Percentiles rank a stretch among this genome's conserved stretches.
These are phyloP conservation scores for Escallonia herrerae DNA, from an alignment of 129 eudicot genomes.

Conservation along the genomic window DNA sequence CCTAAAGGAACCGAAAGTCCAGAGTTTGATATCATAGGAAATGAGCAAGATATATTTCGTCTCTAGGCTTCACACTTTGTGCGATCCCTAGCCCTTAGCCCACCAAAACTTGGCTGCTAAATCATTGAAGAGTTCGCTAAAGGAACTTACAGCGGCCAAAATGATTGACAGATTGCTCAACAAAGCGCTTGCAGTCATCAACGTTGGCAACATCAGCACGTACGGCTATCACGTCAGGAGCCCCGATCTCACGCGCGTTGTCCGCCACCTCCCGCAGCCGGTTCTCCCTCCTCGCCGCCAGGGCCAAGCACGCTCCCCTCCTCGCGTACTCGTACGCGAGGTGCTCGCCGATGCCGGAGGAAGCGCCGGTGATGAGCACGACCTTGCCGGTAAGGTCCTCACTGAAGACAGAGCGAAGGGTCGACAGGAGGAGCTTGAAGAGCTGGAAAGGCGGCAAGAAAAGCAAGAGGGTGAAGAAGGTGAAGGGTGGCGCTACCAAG, in stretches of 20 bases:
- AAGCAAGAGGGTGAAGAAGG: conserved; percentile 13
- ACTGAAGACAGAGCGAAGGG: conserved; percentile 16
- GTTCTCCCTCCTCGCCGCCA: conserved; percentile 48
- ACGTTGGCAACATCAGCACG: conserved; percentile 47
- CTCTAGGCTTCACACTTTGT: too few species aligned
- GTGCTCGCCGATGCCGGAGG: conserved; percentile 35
- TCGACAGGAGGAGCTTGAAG: conserved; percentile 21
- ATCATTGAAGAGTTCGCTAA: too few species aligned
- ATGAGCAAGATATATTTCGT: too few species aligned
- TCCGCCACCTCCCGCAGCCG: conserved; percentile 29
- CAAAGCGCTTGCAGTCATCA: conserved; percentile 38
- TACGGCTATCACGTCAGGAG: conserved; percentile 39
- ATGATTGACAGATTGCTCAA: conserved; percentile 39
- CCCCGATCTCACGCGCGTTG: conserved; percentile 15
- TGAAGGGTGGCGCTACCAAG: conserved; percentile 7
- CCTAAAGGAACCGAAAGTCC: too few species aligned
- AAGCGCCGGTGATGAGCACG: conserved; percentile 40
- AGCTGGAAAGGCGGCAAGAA: conserved; percentile 6
- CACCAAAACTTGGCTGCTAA: too few species aligned
- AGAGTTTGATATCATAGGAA: too few species aligned
- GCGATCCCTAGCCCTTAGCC: too few species aligned
- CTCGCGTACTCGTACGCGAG: conserved; percentile 38
- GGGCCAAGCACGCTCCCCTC: conserved; percentile 42
- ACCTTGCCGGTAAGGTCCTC: conserved; percentile 41
- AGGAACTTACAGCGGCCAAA: conserved; percentile 42